Conservation (phyloP, 2,329 filamentous ascomycete species). For the Cordyceps cicadae region DNA sequence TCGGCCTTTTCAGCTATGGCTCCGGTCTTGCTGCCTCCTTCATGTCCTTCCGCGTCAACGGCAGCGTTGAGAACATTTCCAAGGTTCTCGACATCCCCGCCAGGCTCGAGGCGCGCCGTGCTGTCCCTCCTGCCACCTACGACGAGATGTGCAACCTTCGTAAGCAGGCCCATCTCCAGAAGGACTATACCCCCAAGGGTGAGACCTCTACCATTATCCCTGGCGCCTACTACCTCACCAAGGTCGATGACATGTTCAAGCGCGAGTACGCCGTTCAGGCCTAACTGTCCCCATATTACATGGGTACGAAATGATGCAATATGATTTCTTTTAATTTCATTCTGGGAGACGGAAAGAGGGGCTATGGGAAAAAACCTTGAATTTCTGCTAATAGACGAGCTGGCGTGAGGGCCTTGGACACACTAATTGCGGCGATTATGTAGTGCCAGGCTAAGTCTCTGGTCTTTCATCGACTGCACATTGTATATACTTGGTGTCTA, state of each 20-base stretch:
- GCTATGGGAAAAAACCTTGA: neutral
- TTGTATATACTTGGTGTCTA: conserved; percentile 8
- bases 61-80: conserved; percentile 59
- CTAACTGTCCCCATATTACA: conserved; percentile 30
- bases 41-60: conserved; percentile 64
- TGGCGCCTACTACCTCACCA: conserved; percentile 70
- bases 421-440: neutral
- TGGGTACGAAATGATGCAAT: conserved; percentile 6
- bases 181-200: conserved; percentile 65
- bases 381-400: conserved; percentile 6
- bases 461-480: neutral
- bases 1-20: conserved; percentile 73
- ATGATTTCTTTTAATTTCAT: neutral
- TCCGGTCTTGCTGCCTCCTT: conserved; percentile 66
- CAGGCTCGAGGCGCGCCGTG: conserved; percentile 56
- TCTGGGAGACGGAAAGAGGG: neutral
- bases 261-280: conserved; percentile 69
- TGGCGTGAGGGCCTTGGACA: neutral
- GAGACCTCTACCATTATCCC: conserved; percentile 55
- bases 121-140: conserved; percentile 63
- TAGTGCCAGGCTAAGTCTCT: neutral
- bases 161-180: conserved; percentile 76
- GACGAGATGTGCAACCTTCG: conserved; percentile 76
- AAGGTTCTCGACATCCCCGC: conserved; percentile 62
- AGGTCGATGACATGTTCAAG: conserved; percentile 81